phyloP scores from a whole-genome alignment of 139 green algal species.

The Closterium sp. region DNA sequence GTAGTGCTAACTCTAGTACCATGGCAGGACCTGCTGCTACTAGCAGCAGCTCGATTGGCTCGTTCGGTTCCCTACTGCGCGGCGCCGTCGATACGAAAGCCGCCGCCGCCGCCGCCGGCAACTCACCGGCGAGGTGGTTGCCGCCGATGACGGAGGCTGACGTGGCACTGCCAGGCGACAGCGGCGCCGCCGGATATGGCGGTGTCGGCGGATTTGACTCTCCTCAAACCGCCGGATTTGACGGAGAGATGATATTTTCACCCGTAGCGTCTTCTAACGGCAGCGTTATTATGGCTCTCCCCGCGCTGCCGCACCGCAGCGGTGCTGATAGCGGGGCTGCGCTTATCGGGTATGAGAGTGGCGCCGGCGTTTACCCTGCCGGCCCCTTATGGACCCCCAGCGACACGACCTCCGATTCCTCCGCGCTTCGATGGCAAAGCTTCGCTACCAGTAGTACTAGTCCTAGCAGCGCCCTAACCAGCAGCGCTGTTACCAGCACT shows the following conservation, averaged over 20 bases:
- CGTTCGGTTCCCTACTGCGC: neutral
- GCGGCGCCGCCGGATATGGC: neutral
- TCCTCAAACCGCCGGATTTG: neutral
- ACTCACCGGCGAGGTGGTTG: neutral
- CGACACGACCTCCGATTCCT: neutral
- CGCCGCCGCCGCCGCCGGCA: neutral
- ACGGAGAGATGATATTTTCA: neutral
- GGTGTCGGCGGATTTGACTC: neutral
- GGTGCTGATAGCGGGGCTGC: neutral
- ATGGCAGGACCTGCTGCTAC: neutral
- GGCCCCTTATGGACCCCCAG: neutral
- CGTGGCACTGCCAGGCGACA: neutral
- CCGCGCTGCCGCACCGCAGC: neutral
- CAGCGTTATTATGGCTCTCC: neutral
- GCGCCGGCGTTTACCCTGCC: neutral
- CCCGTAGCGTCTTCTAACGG: neutral
- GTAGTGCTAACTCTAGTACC: neutral
- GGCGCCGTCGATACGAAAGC: neutral
- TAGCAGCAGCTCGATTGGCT: neutral
- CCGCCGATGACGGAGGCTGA: neutral
- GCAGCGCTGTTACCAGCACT: neutral
- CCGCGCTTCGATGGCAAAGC: neutral
- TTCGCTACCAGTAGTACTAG: neutral
- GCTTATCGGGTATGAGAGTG: neutral
- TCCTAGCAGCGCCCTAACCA: neutral